Evolutionary conservation across 129 eudicot species (phyloP), one percentile per base, ranked within the genome.

Genomic region (Oenanthe sinensis): DNA sequence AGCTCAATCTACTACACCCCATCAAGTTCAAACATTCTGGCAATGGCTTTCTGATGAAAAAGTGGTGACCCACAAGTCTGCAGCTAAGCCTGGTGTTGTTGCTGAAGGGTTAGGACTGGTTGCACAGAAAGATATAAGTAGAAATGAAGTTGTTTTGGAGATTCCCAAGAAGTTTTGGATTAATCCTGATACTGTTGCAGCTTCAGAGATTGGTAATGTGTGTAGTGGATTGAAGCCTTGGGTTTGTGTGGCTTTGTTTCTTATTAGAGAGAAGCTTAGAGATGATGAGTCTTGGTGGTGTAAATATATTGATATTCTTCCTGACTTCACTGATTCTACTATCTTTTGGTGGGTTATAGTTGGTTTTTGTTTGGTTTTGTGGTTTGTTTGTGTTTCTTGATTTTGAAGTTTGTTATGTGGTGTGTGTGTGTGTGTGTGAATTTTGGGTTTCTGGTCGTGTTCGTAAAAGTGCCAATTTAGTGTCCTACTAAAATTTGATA

Each of bases 131-230:
- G 91, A 92, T 39, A 86, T 96, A 24, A 83, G 74, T 16, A 80
- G 86, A 85, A 90, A 90, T 80, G 99, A 92, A 85, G 97, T 92
- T 83, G 93, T 96, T 87, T 83, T 96, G 87, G 99, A 96, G 88
- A 89, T 96, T 7, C 97, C 99, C 74, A 90, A 85, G 80, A 92
- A 81, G 91, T 87, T 87, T 30, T 96, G 99, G 99, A 89, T 96
- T 46, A 96, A 92, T 79, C 93, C 97, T 3, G 97, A 92, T 63
- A 86, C 95, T 22, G 99, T 86, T 19, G 83, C 86, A 7, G 87
- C 78, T 76, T 92, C 99, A 4, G 95, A 90, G 70, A 96, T 96
- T 74, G 99, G 99, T 49, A 81, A 77, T 67, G 88, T 92, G 40
- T 96, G 97, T 81, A 70, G 86, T 84, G 96, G 97, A 30, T 86